phyloP scores from a whole-genome alignment of 306 rosid genomes.

The Trifolium fragiferum region DNA sequence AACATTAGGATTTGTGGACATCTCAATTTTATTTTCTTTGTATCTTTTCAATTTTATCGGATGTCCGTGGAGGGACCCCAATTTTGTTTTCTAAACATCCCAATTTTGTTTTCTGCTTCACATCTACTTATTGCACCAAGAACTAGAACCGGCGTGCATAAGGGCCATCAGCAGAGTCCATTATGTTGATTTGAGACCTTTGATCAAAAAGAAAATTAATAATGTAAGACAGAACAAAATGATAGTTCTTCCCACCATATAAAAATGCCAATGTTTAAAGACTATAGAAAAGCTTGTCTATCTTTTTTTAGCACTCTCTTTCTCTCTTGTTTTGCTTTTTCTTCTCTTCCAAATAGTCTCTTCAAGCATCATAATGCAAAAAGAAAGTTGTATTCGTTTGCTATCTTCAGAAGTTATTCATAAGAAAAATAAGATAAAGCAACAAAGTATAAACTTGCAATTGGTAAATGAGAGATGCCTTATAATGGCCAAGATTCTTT shows the following conservation, averaged over 20 bases:
- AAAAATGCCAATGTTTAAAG: constrained; percentile 11
- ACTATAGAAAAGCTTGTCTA: constrained; percentile 4
- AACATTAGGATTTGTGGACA: too few relatives aligned
- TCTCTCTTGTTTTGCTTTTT: neutral
- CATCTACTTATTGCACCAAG: neutral
- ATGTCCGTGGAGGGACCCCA: too few relatives aligned
- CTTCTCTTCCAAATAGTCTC: constrained; percentile 13
- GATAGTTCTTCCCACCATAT: constrained; percentile 27
- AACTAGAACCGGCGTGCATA: constrained; percentile 38
- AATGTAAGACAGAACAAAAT: constrained; percentile 13
- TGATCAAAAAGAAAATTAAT: neutral
- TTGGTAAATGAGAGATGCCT: constrained; percentile 38
- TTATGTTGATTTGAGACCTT: constrained; percentile 24
- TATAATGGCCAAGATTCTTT: constrained; percentile 34
- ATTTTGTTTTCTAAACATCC: too few relatives aligned
- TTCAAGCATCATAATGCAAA: constrained; percentile 37
- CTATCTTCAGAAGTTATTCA: constrained; percentile 40
- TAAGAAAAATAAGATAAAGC: constrained; percentile 10
- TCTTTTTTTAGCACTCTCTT: constrained; percentile 5
- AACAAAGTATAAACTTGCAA: neutral
- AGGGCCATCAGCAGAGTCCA: neutral
- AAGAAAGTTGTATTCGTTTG: constrained; percentile 35
- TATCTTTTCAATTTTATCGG: too few relatives aligned
- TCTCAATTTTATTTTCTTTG: too few relatives aligned
- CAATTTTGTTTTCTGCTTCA: neutral